Evolutionary conservation across 2,329 filamentous ascomycete genomes (phyloP).

Genomic region (Ophiostoma australiae): DNA sequence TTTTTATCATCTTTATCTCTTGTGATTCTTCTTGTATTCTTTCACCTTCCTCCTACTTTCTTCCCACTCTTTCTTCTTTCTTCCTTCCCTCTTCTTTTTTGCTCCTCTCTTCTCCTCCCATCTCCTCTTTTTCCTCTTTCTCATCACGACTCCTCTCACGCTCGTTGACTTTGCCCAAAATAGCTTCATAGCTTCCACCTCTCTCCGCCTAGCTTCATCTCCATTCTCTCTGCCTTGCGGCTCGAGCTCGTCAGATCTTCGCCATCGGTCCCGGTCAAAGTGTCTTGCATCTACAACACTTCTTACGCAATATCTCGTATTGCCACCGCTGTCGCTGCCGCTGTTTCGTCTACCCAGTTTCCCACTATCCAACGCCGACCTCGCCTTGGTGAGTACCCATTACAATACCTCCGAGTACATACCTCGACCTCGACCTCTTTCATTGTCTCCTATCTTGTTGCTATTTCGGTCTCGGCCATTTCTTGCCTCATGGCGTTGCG

Average conservation of each 20-base stretch:
- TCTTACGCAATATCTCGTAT: constrained; percentile 4
- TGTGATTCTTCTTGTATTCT: not conserved
- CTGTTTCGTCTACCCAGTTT: constrained; percentile 2
- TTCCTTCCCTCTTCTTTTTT: not conserved
- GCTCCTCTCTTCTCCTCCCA: not conserved
- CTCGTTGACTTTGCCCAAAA: not conserved
- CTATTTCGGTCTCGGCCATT: not conserved
- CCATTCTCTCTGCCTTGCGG: constrained; percentile 1
- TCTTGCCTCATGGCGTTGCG: not conserved
- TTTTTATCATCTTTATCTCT: not conserved
- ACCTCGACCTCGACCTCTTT: not conserved
- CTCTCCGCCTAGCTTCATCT: not conserved
- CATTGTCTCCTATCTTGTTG: not conserved
- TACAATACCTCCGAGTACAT: not conserved
- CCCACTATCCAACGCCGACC: not conserved
- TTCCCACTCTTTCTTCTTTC: not conserved
- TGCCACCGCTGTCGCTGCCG: not conserved
- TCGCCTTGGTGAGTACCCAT: not conserved
- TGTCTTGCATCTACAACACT: constrained; percentile 12
- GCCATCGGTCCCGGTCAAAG: not conserved
- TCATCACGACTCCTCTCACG: not conserved
- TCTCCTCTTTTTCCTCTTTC: constrained; percentile 2
- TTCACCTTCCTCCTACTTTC: not conserved
- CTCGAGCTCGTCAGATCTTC: not conserved
- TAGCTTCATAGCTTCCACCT: constrained; percentile 5